Evolutionary conservation across 2,329 filamentous ascomycete species (phyloP), one percentile per base, ranked within the genome.

Genomic region (Aspergillus oerlinghausenensis): DNA sequence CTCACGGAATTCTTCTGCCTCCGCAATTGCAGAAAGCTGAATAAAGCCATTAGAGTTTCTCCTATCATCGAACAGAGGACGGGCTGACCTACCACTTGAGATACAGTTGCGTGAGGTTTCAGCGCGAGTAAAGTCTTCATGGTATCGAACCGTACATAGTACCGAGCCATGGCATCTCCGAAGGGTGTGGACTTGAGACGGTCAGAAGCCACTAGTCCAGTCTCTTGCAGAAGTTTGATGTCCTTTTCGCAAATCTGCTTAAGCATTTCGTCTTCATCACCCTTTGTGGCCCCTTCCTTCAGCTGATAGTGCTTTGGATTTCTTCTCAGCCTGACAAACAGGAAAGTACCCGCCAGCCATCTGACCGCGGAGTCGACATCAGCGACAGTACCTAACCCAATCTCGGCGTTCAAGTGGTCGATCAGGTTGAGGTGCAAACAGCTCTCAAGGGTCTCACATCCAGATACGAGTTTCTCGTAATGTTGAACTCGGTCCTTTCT

Each of bases 401-500:
- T 88, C 67, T 95, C 90, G 1, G 90, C 90, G 66, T 95, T 95
- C 47, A 96, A 73, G 65, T 95, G 90, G 61, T 93, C 89, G 50
- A 92, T 87, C 0, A 96, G 75, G 63, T 93, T 91, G 28, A 85
- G 77, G 72, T 96, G 90, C 6, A 96, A 77, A 19, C 82, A 85
- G 71, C 90, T 95, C 68, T 96, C 91, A 1, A 95, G 74, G 2
- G 84, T 77, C 60, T 93, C 87, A 54, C 86, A 80, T 0, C 89
- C 89, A 0, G 87, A 86, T 1, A 90, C 83, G 77, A 95, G 85
- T 61, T 79, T 84, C 63, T 92, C 84, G 65, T 94, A 95, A 51
- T 83, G 80, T 2, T 79, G 66, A 5, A 84, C 82, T 51, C 86
- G 88, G 4, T 84, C 77, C n/a, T 80, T 77, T 25, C 84, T 82